Conservation (phyloP, 2,329 filamentous ascomycete genomes). For the Fonsecaea multimorphosa region DNA sequence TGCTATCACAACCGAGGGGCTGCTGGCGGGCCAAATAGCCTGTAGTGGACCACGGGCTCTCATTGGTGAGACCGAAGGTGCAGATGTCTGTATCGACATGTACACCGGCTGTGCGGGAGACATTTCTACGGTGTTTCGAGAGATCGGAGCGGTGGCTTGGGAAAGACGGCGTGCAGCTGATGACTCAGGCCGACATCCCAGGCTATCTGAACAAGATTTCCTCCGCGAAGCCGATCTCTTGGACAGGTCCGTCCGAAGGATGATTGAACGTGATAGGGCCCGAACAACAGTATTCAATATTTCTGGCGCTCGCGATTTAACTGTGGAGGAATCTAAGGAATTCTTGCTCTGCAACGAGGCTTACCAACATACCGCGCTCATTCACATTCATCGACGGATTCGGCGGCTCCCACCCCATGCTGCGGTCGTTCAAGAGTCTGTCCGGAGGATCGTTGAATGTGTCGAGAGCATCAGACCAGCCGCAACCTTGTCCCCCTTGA, state of each 20-base stretch:
- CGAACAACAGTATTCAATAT: slow-evolving; percentile 40
- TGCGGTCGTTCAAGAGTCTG: slow-evolving; percentile 18
- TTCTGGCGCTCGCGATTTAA: slow-evolving; percentile 34
- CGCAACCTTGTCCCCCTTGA: slow-evolving; percentile 49
- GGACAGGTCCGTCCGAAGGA: slow-evolving; percentile 38
- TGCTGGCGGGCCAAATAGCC: neutral
- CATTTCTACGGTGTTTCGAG: slow-evolving; percentile 11
- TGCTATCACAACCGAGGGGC: slow-evolving; percentile 16
- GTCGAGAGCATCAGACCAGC: slow-evolving; percentile 48
- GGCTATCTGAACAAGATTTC: slow-evolving; percentile 24
- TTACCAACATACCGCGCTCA: slow-evolving; percentile 52
- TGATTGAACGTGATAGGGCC: slow-evolving; percentile 35
- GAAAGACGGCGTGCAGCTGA: slow-evolving; percentile 10
- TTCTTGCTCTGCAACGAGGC: slow-evolving; percentile 51
- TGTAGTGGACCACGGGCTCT: neutral
- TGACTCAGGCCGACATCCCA: neutral
- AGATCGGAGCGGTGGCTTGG: slow-evolving; percentile 25
- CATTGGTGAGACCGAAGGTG: neutral
- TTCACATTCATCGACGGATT: slow-evolving; percentile 51
- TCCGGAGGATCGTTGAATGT: slow-evolving; percentile 48
- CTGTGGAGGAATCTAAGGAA: slow-evolving; percentile 40
- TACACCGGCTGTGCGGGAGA: slow-evolving; percentile 25
- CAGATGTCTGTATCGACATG: slow-evolving; percentile 13
- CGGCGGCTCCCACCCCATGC: slow-evolving; percentile 40
- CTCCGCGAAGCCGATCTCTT: slow-evolving; percentile 44